These are phyloP conservation scores for Solanum tarapatanum DNA, from an alignment of 257 asterid genomes.

Conservation along the genomic window DNA sequence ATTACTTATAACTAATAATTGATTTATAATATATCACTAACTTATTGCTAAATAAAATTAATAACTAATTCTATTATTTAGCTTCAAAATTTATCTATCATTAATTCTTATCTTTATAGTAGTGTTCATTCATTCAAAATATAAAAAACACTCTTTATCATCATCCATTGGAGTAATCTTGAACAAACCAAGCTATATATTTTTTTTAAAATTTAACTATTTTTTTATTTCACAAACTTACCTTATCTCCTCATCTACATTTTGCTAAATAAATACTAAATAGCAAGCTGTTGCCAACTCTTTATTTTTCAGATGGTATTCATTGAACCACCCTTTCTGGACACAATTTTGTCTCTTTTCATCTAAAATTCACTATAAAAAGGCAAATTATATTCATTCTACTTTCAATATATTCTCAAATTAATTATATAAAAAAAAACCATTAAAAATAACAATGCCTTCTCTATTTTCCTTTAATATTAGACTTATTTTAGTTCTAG, in stretches of 20 bases:
- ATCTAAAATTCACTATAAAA: neutral
- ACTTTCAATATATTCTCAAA: neutral
- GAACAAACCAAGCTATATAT: neutral
- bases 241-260: neutral
- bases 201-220: neutral
- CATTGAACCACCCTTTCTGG: neutral
- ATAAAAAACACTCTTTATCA: too few relatives aligned
- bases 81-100: too few relatives aligned
- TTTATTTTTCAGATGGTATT: conserved; percentile 16
- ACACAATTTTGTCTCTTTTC: neutral
- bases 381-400: neutral
- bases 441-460: conserved; percentile 5
- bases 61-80: too few relatives aligned
- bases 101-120: too few relatives aligned
- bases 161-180: neutral
- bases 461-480: neutral
- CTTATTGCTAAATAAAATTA: too few relatives aligned
- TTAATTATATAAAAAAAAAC: neutral
- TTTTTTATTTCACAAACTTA: neutral
- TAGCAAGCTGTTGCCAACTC: conserved; percentile 17
- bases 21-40: too few relatives aligned
- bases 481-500: neutral
- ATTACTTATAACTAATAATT: too few relatives aligned
- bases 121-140: too few relatives aligned
- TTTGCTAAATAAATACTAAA: neutral